A percentile compares a stretch with the other conserved stretches of the same genome.
phyloP scores from a whole-genome alignment of 495 filamentous ascomycete species.

The Parathielavia appendiculata region DNA sequence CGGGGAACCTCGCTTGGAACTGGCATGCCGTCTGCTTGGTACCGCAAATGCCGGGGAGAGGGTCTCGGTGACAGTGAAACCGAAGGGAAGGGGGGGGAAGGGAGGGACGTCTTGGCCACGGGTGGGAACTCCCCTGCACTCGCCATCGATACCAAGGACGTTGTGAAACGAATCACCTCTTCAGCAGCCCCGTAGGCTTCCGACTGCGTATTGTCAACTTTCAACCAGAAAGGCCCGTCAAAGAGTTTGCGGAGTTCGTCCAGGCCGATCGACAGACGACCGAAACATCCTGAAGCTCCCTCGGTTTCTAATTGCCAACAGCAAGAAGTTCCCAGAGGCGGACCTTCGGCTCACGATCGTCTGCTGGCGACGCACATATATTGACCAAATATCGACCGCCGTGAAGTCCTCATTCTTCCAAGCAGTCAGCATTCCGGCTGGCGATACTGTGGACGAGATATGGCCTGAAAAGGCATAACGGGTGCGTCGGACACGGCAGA shows the following conservation, averaged over 20 bases:
- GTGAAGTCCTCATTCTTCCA: slow-evolving; percentile 13
- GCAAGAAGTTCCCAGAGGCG: not conserved
- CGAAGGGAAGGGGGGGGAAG: no score
- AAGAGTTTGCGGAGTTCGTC: not conserved
- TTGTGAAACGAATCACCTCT: no score
- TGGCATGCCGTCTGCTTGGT: slow-evolving; percentile 14
- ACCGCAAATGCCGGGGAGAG: slow-evolving; percentile 23
- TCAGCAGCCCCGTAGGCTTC: no score
- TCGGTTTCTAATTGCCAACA: not conserved
- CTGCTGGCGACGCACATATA: slow-evolving; percentile 17
- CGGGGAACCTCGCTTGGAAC: slow-evolving; percentile 20
- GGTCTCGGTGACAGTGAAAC: slow-evolving; percentile 13
- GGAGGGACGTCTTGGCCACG: slow-evolving; percentile 2
- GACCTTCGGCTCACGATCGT: not conserved
- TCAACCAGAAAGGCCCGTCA: no score
- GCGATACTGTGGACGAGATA: slow-evolving; percentile 11
- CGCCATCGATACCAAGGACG: not conserved
- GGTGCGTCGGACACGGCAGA: slow-evolving; percentile 32
- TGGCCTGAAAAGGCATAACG: slow-evolving; percentile 22
- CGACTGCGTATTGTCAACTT: no score
- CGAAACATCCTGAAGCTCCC: not conserved
- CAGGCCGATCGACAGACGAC: no score
- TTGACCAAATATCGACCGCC: slow-evolving; percentile 25
- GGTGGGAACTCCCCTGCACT: not conserved
- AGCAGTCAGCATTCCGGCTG: slow-evolving; percentile 8